phyloP scores from a whole-genome alignment of 2,329 filamentous ascomycete species.

The Colletotrichum camelliae region DNA sequence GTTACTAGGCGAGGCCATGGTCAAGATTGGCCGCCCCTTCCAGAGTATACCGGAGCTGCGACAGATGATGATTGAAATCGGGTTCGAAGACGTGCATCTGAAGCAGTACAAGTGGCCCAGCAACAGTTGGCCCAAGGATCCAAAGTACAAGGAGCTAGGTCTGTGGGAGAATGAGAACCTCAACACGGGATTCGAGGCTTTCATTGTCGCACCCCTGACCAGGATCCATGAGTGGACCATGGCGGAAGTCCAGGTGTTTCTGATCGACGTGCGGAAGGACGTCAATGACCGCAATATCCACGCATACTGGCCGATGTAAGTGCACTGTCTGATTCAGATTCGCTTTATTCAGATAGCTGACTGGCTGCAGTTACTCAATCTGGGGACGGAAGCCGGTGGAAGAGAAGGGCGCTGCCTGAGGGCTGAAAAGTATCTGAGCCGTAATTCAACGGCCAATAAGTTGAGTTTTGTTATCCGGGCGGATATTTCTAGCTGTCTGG shows the following conservation, averaged over 20 bases:
- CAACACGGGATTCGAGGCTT: neutral
- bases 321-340: too few relatives aligned
- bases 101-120: constrained; percentile 53
- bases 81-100: constrained; percentile 57
- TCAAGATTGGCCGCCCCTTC: constrained; percentile 29
- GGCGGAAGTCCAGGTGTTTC: constrained; percentile 24
- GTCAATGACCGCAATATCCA: constrained; percentile 25
- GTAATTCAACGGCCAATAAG: too few relatives aligned
- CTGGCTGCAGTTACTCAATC: neutral
- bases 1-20: constrained; percentile 20
- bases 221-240: constrained; percentile 23
- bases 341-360: too few relatives aligned
- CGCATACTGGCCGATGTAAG: constrained; percentile 22
- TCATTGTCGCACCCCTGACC: neutral
- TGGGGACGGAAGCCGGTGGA: too few relatives aligned
- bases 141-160: constrained; percentile 56
- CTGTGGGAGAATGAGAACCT: constrained; percentile 10
- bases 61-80: constrained; percentile 38
- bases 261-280: constrained; percentile 24
- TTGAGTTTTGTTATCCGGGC: too few relatives aligned
- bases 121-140: constrained; percentile 56
- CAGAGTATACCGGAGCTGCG: constrained; percentile 45
- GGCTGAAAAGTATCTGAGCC: too few relatives aligned
- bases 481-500: too few relatives aligned
- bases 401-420: too few relatives aligned